A percentile compares a stretch with the other conserved stretches of the same genome.
Conservation (phyloP, 306 rosid species). For the Vigna nakashimae region DNA sequence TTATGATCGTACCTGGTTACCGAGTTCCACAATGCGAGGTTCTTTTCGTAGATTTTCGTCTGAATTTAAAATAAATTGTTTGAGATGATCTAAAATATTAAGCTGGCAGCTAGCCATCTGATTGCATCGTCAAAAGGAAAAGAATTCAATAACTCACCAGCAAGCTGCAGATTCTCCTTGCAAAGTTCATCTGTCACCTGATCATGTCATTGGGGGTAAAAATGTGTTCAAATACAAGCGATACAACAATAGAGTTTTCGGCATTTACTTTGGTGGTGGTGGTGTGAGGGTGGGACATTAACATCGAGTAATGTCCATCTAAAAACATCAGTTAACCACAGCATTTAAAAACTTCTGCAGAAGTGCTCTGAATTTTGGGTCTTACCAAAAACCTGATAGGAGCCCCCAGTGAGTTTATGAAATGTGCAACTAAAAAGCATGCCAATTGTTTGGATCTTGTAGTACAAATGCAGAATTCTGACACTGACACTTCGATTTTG, state of each 20-base stretch:
- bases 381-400: background rate
- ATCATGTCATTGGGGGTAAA: constrained; percentile 27
- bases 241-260: background rate
- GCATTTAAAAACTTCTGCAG: background rate
- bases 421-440: background rate
- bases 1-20: constrained; percentile 21
- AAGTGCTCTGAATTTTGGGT: constrained; percentile 10
- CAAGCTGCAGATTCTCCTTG: constrained; percentile 24
- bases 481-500: background rate
- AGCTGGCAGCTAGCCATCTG: background rate
- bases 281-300: background rate
- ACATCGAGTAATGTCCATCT: background rate
- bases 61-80: constrained; percentile 3
- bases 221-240: constrained; percentile 7
- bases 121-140: background rate
- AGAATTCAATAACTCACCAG: constrained; percentile 7
- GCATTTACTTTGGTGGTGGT: background rate
- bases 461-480: background rate
- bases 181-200: constrained; percentile 40
- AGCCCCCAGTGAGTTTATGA: background rate
- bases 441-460: background rate
- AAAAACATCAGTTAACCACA: background rate
- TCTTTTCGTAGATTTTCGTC: constrained; percentile 20
- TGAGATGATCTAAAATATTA: background rate
- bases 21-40: constrained; percentile 21